Conservation (phyloP, 148 eudicot genomes). For the Persicaria maculosa region DNA sequence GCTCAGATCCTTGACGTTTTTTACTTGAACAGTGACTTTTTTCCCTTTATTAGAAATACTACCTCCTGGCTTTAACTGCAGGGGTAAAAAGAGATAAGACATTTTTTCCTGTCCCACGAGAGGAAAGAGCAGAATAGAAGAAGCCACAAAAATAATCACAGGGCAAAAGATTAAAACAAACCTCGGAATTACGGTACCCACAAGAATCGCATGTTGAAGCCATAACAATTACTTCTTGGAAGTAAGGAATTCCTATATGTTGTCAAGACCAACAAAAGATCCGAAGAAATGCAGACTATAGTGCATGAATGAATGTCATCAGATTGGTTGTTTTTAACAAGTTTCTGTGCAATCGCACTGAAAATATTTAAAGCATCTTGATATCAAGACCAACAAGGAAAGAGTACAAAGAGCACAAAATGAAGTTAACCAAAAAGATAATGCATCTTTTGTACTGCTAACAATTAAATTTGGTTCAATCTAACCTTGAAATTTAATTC, state of each 20-base stretch:
- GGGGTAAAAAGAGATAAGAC: neutral
- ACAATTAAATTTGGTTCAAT: neutral
- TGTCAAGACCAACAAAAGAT: slow-evolving; percentile 45
- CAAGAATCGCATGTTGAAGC: slow-evolving; percentile 90
- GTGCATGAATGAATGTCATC: neutral
- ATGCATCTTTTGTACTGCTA: neutral
- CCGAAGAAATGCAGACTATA: slow-evolving; percentile 3
- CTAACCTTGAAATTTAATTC: neutral
- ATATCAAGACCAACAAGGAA: neutral
- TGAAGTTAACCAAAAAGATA: neutral
- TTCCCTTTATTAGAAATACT: slow-evolving; percentile 74
- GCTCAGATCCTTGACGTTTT: slow-evolving; percentile 61
- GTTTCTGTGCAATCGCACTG: neutral
- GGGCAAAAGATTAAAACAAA: slow-evolving; percentile 18
- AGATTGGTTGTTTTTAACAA: neutral
- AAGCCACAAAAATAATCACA: slow-evolving; percentile 1
- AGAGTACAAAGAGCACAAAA: neutral
- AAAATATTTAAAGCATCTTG: neutral
- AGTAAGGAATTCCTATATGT: slow-evolving; percentile 76
- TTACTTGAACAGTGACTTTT: slow-evolving; percentile 54
- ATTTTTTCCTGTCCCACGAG: neutral
- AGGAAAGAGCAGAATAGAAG: neutral
- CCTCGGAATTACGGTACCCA: slow-evolving; percentile 97
- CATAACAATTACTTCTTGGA: slow-evolving; percentile 98
- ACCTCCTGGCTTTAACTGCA: slow-evolving; percentile 96